A percentile compares a stretch with the other conserved stretches of the same genome.
phyloP scores from a whole-genome alignment of 768 basidiomycete genomes.

The Phaeotremella skinneri region DNA sequence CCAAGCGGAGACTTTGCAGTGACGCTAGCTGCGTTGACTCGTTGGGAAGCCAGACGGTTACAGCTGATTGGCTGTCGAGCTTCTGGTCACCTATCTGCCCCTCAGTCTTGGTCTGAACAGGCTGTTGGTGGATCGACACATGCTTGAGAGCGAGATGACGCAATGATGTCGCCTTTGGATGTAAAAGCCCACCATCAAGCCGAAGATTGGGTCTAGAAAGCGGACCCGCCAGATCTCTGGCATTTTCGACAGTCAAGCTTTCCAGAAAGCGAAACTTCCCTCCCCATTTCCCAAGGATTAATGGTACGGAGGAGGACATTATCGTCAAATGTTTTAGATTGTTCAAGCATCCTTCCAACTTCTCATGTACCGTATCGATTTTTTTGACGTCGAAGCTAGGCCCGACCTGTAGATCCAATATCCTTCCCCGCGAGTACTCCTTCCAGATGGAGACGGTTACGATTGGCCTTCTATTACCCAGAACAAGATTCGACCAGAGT shows the following conservation, averaged over 20 bases:
- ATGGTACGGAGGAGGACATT: not conserved
- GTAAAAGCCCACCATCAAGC: not conserved
- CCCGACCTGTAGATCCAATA: not conserved
- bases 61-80: not conserved
- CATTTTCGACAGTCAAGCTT: not conserved
- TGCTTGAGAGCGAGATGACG: not conserved
- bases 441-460: not conserved
- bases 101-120: not conserved
- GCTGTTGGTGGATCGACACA: not conserved
- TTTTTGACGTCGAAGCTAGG: not conserved
- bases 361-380: not conserved
- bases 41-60: not conserved
- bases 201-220: not conserved
- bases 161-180: not conserved
- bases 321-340: not conserved
- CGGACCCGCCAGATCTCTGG: not conserved
- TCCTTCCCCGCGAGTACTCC: not conserved
- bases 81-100: not conserved
- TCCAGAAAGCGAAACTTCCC: not conserved
- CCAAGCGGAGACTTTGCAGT: not conserved
- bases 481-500: conserved; percentile 12
- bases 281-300: not conserved
- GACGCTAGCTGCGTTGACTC: not conserved
- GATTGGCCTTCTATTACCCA: conserved; percentile 13
- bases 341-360: not conserved